A percentile compares a stretch with the other conserved stretches of the same genome.
phyloP scores from a whole-genome alignment of 2,329 filamentous ascomycete species.

The Huntiella omanensis region DNA sequence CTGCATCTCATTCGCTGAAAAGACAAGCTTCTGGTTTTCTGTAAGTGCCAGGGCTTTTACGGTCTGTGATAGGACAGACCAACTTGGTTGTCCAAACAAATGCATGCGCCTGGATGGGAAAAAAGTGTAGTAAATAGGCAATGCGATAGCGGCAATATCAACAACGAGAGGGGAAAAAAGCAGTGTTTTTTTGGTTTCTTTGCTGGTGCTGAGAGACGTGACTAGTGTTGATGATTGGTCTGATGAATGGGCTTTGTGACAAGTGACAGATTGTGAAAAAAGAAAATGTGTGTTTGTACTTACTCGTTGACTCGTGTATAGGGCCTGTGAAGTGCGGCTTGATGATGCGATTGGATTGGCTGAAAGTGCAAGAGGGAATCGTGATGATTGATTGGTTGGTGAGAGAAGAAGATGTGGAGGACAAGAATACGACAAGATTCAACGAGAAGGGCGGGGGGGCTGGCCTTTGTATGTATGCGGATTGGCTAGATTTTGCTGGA shows the following conservation, averaged over 20 bases:
- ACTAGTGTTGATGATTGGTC: too few species aligned
- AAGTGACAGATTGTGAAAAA: conserved; percentile 14
- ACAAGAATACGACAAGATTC: conserved; percentile 30
- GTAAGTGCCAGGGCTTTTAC: conserved; percentile 5
- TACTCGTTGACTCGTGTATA: conserved; percentile 11
- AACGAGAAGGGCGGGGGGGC: conserved; percentile 24
- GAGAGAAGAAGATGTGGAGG: conserved; percentile 23
- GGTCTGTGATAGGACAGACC: conserved; percentile 8
- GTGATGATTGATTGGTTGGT: conserved; percentile 30
- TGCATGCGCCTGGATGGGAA: conserved; percentile 14
- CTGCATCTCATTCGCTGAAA: conserved; percentile 1
- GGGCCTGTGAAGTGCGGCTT: not conserved
- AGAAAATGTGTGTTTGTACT: conserved; percentile 16
- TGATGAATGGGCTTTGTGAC: too few species aligned
- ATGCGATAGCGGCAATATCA: too few species aligned
- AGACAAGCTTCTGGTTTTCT: not conserved
- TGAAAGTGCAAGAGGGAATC: conserved; percentile 11
- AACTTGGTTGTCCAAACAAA: conserved; percentile 14
- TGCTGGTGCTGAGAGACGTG: too few species aligned
- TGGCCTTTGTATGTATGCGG: conserved; percentile 10
- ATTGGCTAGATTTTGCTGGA: conserved; percentile 1
- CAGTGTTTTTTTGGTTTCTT: too few species aligned
- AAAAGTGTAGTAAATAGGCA: conserved; percentile 9
- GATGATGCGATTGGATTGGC: conserved; percentile 3
- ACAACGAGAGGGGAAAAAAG: too few species aligned